These are phyloP conservation scores for Pseudogymnoascus sp. DNA, from an alignment of 2,329 filamentous ascomycete species.

Conservation along the genomic window DNA sequence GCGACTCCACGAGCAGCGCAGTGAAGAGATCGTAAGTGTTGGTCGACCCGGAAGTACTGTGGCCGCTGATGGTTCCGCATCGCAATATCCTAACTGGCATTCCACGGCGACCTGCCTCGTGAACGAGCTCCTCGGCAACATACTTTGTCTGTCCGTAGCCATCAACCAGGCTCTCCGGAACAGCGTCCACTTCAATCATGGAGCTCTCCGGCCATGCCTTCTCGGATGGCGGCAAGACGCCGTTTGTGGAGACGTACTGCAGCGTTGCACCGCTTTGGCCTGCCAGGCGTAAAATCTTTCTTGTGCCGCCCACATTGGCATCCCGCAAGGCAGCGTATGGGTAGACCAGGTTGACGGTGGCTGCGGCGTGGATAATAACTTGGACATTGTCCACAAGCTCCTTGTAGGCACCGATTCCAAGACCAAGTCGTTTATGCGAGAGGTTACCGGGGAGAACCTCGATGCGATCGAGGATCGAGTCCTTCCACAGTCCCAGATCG, in stretches of 20 bases:
- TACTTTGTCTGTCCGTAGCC: slow-evolving; percentile 77
- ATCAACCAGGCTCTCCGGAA: slow-evolving; percentile 61
- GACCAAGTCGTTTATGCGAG: slow-evolving; percentile 59
- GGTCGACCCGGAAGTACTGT: slow-evolving; percentile 65
- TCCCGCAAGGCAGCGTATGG: slow-evolving; percentile 69
- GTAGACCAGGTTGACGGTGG: slow-evolving; percentile 74
- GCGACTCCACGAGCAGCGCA: slow-evolving; percentile 68
- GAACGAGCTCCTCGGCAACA: slow-evolving; percentile 69
- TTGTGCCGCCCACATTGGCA: slow-evolving; percentile 72
- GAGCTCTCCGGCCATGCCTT: slow-evolving; percentile 65
- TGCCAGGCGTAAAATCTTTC: slow-evolving; percentile 66
- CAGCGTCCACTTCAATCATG: slow-evolving; percentile 59
- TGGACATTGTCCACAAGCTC: slow-evolving; percentile 58
- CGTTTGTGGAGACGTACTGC: slow-evolving; percentile 74
- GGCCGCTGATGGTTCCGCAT: slow-evolving; percentile 70
- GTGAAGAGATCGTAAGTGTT: slow-evolving; percentile 75
- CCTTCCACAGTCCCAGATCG: slow-evolving; percentile 71
- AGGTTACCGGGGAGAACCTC: slow-evolving; percentile 70
- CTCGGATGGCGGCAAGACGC: slow-evolving; percentile 64
- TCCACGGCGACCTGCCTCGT: slow-evolving; percentile 61
- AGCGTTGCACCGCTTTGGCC: slow-evolving; percentile 61
- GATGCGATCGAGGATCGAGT: slow-evolving; percentile 69
- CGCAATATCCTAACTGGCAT: slow-evolving; percentile 66
- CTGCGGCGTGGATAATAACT: slow-evolving; percentile 70
- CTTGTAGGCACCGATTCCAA: slow-evolving; percentile 58